Evolutionary conservation across 2,329 filamentous ascomycete species (phyloP).

Genomic region (Cytospora schulzeri): DNA sequence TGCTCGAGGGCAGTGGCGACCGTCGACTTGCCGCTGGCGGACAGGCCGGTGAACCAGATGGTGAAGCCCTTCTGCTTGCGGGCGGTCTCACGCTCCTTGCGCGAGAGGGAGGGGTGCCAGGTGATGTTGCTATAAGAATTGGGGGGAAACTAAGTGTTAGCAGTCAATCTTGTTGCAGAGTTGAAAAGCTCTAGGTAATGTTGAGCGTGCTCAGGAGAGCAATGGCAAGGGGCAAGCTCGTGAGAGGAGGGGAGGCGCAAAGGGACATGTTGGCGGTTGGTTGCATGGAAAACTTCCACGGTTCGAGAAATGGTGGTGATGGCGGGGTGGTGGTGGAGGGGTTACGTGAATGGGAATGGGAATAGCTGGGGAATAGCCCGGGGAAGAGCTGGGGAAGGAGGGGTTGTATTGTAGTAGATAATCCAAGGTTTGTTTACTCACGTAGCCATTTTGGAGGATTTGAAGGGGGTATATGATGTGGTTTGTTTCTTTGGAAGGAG

Average conservation of each 20-base stretch:
- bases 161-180: not conserved
- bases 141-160: conserved; percentile 24
- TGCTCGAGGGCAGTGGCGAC: conserved; percentile 96
- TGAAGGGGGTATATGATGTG: conserved; percentile 3
- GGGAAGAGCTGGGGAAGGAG: conserved; percentile 5
- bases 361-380: conserved; percentile 6
- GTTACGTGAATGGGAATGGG: conserved; percentile 24
- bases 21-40: conserved; percentile 94
- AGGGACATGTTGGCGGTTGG: not conserved
- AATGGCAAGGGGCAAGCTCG: not conserved
- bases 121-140: conserved; percentile 78
- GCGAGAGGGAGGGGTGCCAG: conserved; percentile 82
- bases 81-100: conserved; percentile 71
- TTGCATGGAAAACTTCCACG: conserved; percentile 13
- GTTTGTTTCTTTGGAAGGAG: not conserved
- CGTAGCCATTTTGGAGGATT: conserved; percentile 31
- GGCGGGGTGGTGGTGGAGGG: conserved; percentile 33
- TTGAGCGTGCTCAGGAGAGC: not conserved
- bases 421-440: conserved; percentile 25
- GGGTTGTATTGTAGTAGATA: not conserved
- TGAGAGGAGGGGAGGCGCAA: not conserved
- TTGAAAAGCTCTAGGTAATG: not conserved
- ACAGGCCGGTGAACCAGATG: conserved; percentile 97
- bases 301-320: conserved; percentile 25
- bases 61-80: conserved; percentile 90